These are phyloP conservation scores for Colletotrichum truncatum DNA, from an alignment of 2,329 filamentous ascomycete species.

Conservation along the genomic window DNA sequence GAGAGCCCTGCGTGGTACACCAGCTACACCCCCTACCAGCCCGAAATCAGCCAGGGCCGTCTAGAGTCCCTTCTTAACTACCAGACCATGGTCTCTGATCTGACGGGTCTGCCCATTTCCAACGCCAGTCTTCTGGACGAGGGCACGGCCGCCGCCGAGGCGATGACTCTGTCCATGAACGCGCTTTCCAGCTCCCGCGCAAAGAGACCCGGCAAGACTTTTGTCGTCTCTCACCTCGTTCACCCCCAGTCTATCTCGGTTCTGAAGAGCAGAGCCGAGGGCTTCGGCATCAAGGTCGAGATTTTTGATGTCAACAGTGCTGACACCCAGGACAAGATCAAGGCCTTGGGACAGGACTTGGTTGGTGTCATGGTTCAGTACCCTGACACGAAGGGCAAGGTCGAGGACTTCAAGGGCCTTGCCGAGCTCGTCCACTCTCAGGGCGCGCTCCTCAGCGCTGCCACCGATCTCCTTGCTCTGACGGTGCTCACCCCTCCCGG, in stretches of 20 bases:
- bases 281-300: slow-evolving; percentile 87
- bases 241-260: slow-evolving; percentile 90
- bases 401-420: slow-evolving; percentile 79
- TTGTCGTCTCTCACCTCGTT: slow-evolving; percentile 82
- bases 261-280: slow-evolving; percentile 84
- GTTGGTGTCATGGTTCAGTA: slow-evolving; percentile 96
- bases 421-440: slow-evolving; percentile 80
- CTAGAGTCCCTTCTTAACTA: slow-evolving; percentile 94
- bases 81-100: slow-evolving; percentile 89
- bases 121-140: slow-evolving; percentile 94
- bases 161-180: slow-evolving; percentile 92
- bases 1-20: slow-evolving; percentile 98
- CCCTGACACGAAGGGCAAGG: slow-evolving; percentile 85
- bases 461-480: slow-evolving; percentile 88
- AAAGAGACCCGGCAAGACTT: slow-evolving; percentile 81
- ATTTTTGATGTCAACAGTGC: slow-evolving; percentile 76
- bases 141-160: slow-evolving; percentile 91
- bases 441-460: slow-evolving; percentile 83
- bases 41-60: slow-evolving; percentile 95
- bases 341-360: slow-evolving; percentile 80
- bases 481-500: slow-evolving; percentile 89
- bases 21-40: slow-evolving; percentile 96
- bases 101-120: slow-evolving; percentile 86
- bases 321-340: slow-evolving; percentile 68
- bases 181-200: slow-evolving; percentile 75